Conservation (phyloP, 2,329 filamentous ascomycete species). For the Nothophoma quercina region DNA sequence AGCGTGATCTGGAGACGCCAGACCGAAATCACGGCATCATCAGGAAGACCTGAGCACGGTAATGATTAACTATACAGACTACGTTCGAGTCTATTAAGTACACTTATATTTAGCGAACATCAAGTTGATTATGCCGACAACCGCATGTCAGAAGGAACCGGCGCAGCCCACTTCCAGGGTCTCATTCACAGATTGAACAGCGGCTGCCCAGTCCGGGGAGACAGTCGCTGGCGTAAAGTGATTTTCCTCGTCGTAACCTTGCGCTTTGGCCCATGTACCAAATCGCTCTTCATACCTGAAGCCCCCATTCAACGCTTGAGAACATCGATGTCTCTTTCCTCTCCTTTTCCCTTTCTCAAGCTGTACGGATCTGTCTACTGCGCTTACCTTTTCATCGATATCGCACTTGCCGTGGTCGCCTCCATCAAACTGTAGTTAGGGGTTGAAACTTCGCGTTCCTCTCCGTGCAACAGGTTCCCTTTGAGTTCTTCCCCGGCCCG, state of each 20-base stretch:
- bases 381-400: conserved; percentile 36
- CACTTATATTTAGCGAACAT: neutral
- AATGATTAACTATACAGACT: no score
- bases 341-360: conserved; percentile 33
- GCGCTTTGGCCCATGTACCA: conserved; percentile 45
- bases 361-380: conserved; percentile 24
- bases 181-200: conserved; percentile 30
- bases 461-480: conserved; percentile 34
- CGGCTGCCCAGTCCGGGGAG: conserved; percentile 21
- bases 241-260: conserved; percentile 47
- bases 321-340: conserved; percentile 36
- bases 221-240: conserved; percentile 35
- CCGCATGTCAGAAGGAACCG: conserved; percentile 7
- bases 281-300: conserved; percentile 45
- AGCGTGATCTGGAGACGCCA: conserved; percentile 12
- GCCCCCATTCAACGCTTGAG: conserved; percentile 29
- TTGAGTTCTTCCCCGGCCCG: conserved; percentile 26
- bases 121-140: conserved; percentile 19
- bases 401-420: conserved; percentile 24
- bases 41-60: no score
- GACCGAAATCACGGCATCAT: neutral
- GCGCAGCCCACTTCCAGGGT: conserved; percentile 14
- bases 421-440: conserved; percentile 40
- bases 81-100: neutral
- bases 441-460: conserved; percentile 38